Conservation (phyloP, 1,284 basidiomycete genomes). For the Pseudozyma hubeiensis region DNA sequence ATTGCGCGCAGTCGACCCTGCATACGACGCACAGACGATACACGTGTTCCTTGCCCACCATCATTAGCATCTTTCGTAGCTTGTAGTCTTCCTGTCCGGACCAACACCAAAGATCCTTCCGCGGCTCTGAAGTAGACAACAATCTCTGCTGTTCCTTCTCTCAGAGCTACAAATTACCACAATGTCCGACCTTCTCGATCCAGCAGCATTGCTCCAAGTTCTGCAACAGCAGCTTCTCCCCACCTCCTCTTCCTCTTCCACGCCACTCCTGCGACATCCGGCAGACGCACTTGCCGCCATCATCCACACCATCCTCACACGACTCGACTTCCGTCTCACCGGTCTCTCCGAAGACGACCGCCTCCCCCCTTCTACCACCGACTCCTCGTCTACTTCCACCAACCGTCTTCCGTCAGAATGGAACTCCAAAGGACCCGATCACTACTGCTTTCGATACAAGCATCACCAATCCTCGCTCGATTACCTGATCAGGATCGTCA, state of each 20-base stretch:
- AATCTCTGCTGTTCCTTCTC: neutral
- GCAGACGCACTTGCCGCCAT: constrained; percentile 57
- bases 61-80: neutral
- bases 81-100: neutral
- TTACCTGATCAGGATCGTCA: constrained; percentile 55
- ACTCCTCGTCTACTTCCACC: constrained; percentile 2
- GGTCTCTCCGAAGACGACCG: constrained; percentile 56
- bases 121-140: too few relatives aligned
- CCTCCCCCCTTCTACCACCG: constrained; percentile 9
- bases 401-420: constrained; percentile 32
- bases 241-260: constrained; percentile 4
- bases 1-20: constrained; percentile 7
- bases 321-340: constrained; percentile 58
- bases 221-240: constrained; percentile 43
- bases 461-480: constrained; percentile 60
- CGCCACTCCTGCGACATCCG: constrained; percentile 26
- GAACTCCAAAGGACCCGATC: constrained; percentile 48
- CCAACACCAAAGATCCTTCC: too few relatives aligned
- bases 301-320: constrained; percentile 53
- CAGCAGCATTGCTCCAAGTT: constrained; percentile 51
- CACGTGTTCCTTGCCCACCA: neutral
- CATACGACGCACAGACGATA: constrained; percentile 4
- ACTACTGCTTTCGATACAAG: constrained; percentile 57
- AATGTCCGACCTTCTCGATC: constrained; percentile 52
- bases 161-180: neutral